A percentile compares a stretch with the other conserved stretches of the same genome.
Conservation (phyloP, 2,329 filamentous ascomycete species). For the Clonostachys solani region DNA sequence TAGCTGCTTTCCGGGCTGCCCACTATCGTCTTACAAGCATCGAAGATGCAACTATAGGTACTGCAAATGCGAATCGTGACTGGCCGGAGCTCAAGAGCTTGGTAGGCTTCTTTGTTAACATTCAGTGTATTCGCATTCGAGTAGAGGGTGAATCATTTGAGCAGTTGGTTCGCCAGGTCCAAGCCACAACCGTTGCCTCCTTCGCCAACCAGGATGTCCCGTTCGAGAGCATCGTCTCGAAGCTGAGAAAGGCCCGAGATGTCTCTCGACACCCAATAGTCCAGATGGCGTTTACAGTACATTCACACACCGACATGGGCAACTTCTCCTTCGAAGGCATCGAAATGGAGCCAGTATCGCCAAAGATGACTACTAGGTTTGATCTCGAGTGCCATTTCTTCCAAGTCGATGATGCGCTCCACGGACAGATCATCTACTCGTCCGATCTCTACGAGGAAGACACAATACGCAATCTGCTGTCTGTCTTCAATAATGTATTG, state of each 20-base stretch:
- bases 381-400: slow-evolving; percentile 17
- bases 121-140: not conserved
- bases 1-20: slow-evolving; percentile 3
- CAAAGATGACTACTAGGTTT: slow-evolving; percentile 6
- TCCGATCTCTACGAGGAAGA: slow-evolving; percentile 11
- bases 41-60: slow-evolving; percentile 5
- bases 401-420: slow-evolving; percentile 6
- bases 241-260: slow-evolving; percentile 5
- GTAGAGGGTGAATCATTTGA: not conserved
- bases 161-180: slow-evolving; percentile 3
- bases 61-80: slow-evolving; percentile 2
- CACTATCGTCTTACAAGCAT: slow-evolving; percentile 4
- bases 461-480: slow-evolving; percentile 13
- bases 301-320: slow-evolving; percentile 12
- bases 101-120: slow-evolving; percentile 5
- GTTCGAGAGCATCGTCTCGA: slow-evolving; percentile 4
- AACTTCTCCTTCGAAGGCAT: slow-evolving; percentile 9
- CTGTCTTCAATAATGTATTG: slow-evolving; percentile 6
- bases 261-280: slow-evolving; percentile 9
- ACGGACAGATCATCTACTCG: slow-evolving; percentile 9
- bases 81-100: slow-evolving; percentile 3
- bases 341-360: slow-evolving; percentile 1
- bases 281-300: slow-evolving; percentile 10
- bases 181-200: slow-evolving; percentile 1
- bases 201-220: slow-evolving; percentile 7